These are phyloP conservation scores for Irpex sp. DNA, from an alignment of 1,284 basidiomycete genomes.

Conservation along the genomic window DNA sequence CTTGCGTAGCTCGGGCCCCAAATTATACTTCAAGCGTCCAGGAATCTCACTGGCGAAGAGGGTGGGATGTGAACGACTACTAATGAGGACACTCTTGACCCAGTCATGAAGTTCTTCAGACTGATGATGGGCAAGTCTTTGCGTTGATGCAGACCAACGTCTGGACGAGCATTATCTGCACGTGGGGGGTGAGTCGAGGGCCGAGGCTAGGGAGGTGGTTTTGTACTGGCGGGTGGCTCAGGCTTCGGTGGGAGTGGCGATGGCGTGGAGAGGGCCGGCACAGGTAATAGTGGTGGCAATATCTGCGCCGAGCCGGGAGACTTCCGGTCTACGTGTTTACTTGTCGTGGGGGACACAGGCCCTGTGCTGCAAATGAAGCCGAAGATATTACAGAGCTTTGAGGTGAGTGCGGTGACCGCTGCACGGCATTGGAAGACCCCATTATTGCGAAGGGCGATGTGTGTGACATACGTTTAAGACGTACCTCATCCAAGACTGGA, in stretches of 20 bases:
- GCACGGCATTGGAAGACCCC: slow-evolving; percentile 1
- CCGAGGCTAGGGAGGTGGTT: slow-evolving; percentile 18
- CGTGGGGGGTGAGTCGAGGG: slow-evolving; percentile 15
- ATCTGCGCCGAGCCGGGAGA: slow-evolving; percentile 9
- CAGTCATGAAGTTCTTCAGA: slow-evolving; percentile 97
- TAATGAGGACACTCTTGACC: slow-evolving; percentile 95
- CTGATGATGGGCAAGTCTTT: slow-evolving; percentile 95
- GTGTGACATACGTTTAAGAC: too few species aligned
- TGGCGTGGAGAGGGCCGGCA: slow-evolving; percentile 6
- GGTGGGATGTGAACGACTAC: slow-evolving; percentile 74
- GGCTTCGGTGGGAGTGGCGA: slow-evolving; percentile 11
- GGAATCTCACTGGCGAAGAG: slow-evolving; percentile 35
- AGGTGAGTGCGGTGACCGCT: slow-evolving; percentile 24
- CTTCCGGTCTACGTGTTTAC: slow-evolving; percentile 21
- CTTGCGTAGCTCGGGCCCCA: slow-evolving; percentile 26
- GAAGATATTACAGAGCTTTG: slow-evolving; percentile 16
- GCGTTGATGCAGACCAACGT: slow-evolving; percentile 83
- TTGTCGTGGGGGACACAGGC: slow-evolving; percentile 12
- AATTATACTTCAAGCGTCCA: slow-evolving; percentile 15
- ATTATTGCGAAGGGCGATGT: slow-evolving; percentile 7
- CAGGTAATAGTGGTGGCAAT: slow-evolving; percentile 13
- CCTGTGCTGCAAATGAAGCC: slow-evolving; percentile 4
- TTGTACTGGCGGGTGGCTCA: slow-evolving; percentile 7
- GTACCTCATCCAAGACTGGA: too few species aligned
- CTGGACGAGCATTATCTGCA: slow-evolving; percentile 87